A percentile compares a stretch with the other conserved stretches of the same genome.
Evolutionary conservation across 768 basidiomycete species (phyloP).

Genomic region (Tephrocybe sp.): DNA sequence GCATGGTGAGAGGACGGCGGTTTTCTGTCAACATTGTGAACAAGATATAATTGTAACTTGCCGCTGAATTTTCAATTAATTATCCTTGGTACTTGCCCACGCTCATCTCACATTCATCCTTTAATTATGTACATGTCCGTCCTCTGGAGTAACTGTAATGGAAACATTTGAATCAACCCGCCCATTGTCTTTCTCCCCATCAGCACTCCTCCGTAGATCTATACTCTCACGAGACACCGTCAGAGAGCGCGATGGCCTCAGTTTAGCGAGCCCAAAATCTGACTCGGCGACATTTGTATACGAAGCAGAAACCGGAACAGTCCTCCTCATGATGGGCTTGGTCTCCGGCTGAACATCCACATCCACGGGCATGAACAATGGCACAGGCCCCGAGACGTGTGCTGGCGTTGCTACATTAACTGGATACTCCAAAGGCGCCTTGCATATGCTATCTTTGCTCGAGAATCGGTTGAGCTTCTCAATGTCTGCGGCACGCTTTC

Average conservation of each 20-base stretch:
- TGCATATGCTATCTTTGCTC: slow-evolving; percentile 14
- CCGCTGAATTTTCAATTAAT: too few species aligned
- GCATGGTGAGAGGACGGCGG: too few species aligned
- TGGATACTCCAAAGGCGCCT: slow-evolving; percentile 18
- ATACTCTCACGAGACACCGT: background rate
- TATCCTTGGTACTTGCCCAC: too few species aligned
- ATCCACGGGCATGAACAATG: slow-evolving; percentile 20
- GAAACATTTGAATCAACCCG: too few species aligned
- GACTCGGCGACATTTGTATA: slow-evolving; percentile 6
- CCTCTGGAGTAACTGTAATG: too few species aligned
- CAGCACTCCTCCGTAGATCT: background rate
- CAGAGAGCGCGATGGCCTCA: slow-evolving; percentile 10
- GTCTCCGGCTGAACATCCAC: slow-evolving; percentile 3
- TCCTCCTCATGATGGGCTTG: slow-evolving; percentile 9
- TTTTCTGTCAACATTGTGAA: too few species aligned
- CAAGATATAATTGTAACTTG: too few species aligned
- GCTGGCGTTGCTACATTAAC: slow-evolving; percentile 15
- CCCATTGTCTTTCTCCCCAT: background rate
- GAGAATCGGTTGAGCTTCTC: slow-evolving; percentile 18
- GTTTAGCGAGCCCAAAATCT: background rate
- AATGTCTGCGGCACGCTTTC: slow-evolving; percentile 16
- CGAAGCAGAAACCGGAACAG: slow-evolving; percentile 8
- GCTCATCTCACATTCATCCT: too few species aligned
- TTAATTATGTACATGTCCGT: too few species aligned
- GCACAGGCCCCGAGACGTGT: slow-evolving; percentile 15